Evolutionary conservation across 306 rosid genomes (phyloP).

Genomic region (Vigna trinervia): DNA sequence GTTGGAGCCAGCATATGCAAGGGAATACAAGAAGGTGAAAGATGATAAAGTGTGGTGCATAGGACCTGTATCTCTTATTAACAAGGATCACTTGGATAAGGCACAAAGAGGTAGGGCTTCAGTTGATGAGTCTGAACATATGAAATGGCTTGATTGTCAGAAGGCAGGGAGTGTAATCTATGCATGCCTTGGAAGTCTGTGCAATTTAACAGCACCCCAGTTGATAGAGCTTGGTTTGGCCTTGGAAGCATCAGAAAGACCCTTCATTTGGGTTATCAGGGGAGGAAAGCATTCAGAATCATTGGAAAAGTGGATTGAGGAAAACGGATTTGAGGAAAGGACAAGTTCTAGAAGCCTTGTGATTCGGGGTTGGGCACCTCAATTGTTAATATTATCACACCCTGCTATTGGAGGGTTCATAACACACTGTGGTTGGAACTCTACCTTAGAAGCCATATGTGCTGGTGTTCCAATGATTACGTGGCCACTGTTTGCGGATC

Average conservation of each 20-base stretch:
- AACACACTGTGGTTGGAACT: slow-evolving; percentile 73
- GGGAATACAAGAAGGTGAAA: slow-evolving; percentile 48
- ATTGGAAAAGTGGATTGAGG: slow-evolving; percentile 50
- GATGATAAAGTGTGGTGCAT: slow-evolving; percentile 62
- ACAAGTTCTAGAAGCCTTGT: slow-evolving; percentile 44
- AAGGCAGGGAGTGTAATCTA: slow-evolving; percentile 53
- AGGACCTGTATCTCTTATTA: slow-evolving; percentile 55
- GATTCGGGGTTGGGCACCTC: slow-evolving; percentile 73
- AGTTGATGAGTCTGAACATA: slow-evolving; percentile 34
- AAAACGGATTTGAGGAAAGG: slow-evolving; percentile 53
- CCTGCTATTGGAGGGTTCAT: slow-evolving; percentile 33
- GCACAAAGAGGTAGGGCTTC: slow-evolving; percentile 61
- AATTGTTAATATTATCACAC: slow-evolving; percentile 55
- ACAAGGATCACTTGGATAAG: slow-evolving; percentile 52
- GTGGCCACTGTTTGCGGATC: slow-evolving; percentile 66
- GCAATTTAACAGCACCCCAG: slow-evolving; percentile 36
- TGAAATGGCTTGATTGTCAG: slow-evolving; percentile 63
- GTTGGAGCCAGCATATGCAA: slow-evolving; percentile 55
- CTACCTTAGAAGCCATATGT: slow-evolving; percentile 57
- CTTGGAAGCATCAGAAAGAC: slow-evolving; percentile 56
- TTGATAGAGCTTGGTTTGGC: slow-evolving; percentile 55
- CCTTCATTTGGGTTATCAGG: slow-evolving; percentile 64
- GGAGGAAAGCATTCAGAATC: slow-evolving; percentile 35
- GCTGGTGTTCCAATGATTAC: slow-evolving; percentile 62
- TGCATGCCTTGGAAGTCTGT: slow-evolving; percentile 64